A percentile compares a stretch with the other conserved stretches of the same genome.
These are phyloP conservation scores for Tremella yokohamensis DNA, from an alignment of 768 basidiomycete species.

Conservation along the genomic window DNA sequence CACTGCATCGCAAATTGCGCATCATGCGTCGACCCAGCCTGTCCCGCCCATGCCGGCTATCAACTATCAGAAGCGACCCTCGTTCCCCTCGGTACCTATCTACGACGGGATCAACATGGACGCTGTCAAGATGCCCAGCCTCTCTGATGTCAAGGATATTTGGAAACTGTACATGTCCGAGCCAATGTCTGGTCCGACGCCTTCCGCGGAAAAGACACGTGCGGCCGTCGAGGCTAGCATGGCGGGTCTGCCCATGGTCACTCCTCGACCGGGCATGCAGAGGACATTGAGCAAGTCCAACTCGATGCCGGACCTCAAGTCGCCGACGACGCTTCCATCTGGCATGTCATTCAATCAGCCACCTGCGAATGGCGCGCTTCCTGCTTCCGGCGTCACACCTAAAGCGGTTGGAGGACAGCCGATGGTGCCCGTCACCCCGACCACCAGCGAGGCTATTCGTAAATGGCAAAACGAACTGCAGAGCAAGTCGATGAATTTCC, in stretches of 20 bases:
- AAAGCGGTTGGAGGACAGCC: slow-evolving; percentile 19
- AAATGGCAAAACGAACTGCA: slow-evolving; percentile 39
- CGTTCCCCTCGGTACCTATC: slow-evolving; percentile 15
- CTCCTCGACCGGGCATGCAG: slow-evolving; percentile 34
- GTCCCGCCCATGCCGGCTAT: background rate
- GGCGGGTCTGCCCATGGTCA: background rate
- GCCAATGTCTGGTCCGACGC: slow-evolving; percentile 31
- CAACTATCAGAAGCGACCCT: slow-evolving; percentile 13
- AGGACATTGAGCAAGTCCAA: slow-evolving; percentile 43
- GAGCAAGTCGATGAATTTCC: slow-evolving; percentile 25
- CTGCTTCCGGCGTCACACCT: slow-evolving; percentile 21
- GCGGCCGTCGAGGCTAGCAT: background rate
- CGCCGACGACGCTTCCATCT: slow-evolving; percentile 15
- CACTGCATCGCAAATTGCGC: slow-evolving; percentile 17
- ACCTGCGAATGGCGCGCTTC: slow-evolving; percentile 8
- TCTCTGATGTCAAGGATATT: slow-evolving; percentile 44
- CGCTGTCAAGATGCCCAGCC: slow-evolving; percentile 26
- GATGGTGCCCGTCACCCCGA: background rate
- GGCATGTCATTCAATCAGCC: background rate
- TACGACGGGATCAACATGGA: background rate
- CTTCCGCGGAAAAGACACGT: slow-evolving; percentile 15
- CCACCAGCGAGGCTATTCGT: slow-evolving; percentile 4
- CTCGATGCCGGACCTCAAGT: slow-evolving; percentile 43
- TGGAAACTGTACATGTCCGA: slow-evolving; percentile 48
- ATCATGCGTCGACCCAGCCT: background rate